phyloP scores from a whole-genome alignment of 164 flowering plant species.

The Dillenia turbinata region DNA sequence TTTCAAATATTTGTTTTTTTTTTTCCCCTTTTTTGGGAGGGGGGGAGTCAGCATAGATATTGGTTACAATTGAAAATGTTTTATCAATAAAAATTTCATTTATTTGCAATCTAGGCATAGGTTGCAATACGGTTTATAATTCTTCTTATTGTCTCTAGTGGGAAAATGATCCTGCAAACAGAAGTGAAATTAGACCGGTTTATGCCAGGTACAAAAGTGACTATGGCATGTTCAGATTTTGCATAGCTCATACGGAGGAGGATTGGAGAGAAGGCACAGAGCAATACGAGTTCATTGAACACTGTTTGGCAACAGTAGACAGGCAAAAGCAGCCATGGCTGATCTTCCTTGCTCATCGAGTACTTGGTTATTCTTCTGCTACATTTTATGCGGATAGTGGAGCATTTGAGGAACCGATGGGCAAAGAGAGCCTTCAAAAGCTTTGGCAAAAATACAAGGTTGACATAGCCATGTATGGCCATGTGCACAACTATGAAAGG shows the following conservation, averaged over 20 bases:
- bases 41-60: background rate
- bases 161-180: slow-evolving; percentile 1
- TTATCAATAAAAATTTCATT: slow-evolving; percentile 9
- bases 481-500: slow-evolving; percentile 89
- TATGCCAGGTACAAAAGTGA: slow-evolving; percentile 75
- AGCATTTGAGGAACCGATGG: slow-evolving; percentile 92
- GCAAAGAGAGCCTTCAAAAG: slow-evolving; percentile 77
- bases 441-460: slow-evolving; percentile 97
- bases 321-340: slow-evolving; percentile 94
- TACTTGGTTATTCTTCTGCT: slow-evolving; percentile 80
- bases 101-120: slow-evolving; percentile 3
- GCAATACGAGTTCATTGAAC: slow-evolving; percentile 82
- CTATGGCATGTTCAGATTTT: slow-evolving; percentile 93
- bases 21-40: too few relatives aligned
- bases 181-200: too few relatives aligned
- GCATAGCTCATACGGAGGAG: slow-evolving; percentile 85
- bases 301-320: slow-evolving; percentile 78
- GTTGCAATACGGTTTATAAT: slow-evolving; percentile 2
- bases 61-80: background rate
- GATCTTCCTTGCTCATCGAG: slow-evolving; percentile 90
- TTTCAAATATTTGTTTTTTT: too few relatives aligned
- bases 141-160: slow-evolving; percentile 4
- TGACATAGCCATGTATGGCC: slow-evolving; percentile 87
- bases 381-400: slow-evolving; percentile 57
- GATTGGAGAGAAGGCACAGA: slow-evolving; percentile 96